These are phyloP conservation scores for Leccinum boreale DNA, from an alignment of 768 basidiomycete genomes.

Conservation along the genomic window DNA sequence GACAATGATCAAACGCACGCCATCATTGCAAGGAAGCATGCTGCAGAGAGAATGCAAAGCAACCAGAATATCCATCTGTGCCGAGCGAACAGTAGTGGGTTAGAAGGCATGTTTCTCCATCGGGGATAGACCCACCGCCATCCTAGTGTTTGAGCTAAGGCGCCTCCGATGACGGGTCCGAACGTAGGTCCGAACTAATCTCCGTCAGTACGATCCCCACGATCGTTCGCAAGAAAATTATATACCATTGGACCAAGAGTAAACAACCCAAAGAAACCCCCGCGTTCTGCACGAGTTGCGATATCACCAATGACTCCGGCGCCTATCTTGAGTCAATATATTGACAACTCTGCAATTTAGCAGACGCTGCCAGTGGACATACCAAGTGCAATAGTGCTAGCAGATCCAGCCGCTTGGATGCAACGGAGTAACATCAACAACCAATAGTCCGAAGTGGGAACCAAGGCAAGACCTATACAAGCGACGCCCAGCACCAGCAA, in stretches of 20 bases:
- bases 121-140: slow-evolving; percentile 50
- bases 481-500: slow-evolving; percentile 59
- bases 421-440: slow-evolving; percentile 76
- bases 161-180: slow-evolving; percentile 50
- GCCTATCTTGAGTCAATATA: slow-evolving; percentile 35
- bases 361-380: slow-evolving; percentile 3
- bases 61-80: slow-evolving; percentile 25
- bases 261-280: slow-evolving; percentile 69
- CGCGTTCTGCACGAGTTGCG: slow-evolving; percentile 67
- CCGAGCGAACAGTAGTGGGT: neutral
- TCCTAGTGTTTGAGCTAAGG: slow-evolving; percentile 52
- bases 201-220: neutral
- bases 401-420: slow-evolving; percentile 74
- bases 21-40: slow-evolving; percentile 12
- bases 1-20: slow-evolving; percentile 2
- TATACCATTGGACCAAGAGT: slow-evolving; percentile 60
- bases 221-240: neutral
- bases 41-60: slow-evolving; percentile 16
- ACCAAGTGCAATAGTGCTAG: slow-evolving; percentile 77
- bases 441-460: slow-evolving; percentile 67
- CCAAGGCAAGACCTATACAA: slow-evolving; percentile 59
- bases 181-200: slow-evolving; percentile 53
- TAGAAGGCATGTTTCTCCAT: neutral
- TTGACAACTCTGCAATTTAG: neutral
- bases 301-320: slow-evolving; percentile 82